Conservation (phyloP, 2,329 filamentous ascomycete genomes). For the Exophiala viscosa region DNA sequence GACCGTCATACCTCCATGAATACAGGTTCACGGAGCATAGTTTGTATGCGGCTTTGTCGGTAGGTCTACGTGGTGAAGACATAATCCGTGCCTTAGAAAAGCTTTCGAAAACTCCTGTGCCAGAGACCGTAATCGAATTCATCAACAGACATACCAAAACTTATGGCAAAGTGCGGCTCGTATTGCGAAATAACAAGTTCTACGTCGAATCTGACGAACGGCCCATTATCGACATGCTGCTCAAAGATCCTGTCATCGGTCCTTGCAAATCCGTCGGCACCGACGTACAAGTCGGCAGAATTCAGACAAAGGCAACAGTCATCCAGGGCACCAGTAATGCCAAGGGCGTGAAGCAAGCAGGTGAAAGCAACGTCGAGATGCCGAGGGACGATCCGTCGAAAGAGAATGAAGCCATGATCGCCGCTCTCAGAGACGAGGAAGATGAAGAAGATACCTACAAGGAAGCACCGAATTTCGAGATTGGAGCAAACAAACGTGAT, state of each 20-base stretch:
- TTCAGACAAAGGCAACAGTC: conserved; percentile 80
- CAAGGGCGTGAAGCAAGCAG: conserved; percentile 75
- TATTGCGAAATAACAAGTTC: conserved; percentile 90
- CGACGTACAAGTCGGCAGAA: conserved; percentile 75
- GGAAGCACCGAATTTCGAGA: conserved; percentile 89
- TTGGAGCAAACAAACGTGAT: conserved; percentile 76
- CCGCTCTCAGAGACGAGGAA: conserved; percentile 68
- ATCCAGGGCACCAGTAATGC: conserved; percentile 95
- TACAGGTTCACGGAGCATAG: conserved; percentile 89
- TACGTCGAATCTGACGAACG: conserved; percentile 91
- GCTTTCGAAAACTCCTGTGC: conserved; percentile 83
- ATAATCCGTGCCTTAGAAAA: conserved; percentile 86
- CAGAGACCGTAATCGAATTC: conserved; percentile 74
- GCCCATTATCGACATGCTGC: conserved; percentile 76
- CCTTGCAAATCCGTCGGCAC: conserved; percentile 69
- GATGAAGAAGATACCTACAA: conserved; percentile 79
- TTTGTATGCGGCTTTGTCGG: conserved; percentile 90
- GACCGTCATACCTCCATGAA: conserved; percentile 88
- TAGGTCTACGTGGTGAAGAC: conserved; percentile 83
- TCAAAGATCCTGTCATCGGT: conserved; percentile 79
- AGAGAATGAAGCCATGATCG: conserved; percentile 46
- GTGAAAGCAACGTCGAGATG: conserved; percentile 35
- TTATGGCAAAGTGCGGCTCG: conserved; percentile 93
- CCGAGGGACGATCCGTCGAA: conserved; percentile 23
- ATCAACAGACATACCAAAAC: conserved; percentile 80